Base-by-base conservation (phyloP, 1,284 basidiomycete species). In the Garcileccinum viscosum region DNA sequence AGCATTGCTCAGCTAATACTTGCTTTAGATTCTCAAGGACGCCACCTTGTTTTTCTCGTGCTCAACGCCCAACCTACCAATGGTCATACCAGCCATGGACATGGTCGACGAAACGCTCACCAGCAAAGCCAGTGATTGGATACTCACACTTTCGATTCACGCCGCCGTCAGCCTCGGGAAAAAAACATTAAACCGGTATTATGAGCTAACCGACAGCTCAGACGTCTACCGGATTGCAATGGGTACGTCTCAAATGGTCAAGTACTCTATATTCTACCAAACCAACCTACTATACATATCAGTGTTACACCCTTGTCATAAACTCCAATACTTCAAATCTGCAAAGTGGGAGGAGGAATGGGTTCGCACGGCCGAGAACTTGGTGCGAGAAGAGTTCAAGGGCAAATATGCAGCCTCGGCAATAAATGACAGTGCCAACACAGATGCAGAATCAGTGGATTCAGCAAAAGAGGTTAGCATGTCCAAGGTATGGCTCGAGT, bases 81-180 rank as follows among this genome's bases (percentile, higher is more conserved):
- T 38, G 15, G 74, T 81, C 6, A 80, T 81, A 53, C 76, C 75
- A 14, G 73, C 74, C 30, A 77, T 81, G 75, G 77, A 80, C 60
- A 61, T n/a, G n/a, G n/a, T n/a, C n/a, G n/a, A n/a, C n/a, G n/a
- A n/a, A n/a, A n/a, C n/a, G n/a, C n/a, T n/a, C n/a, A n/a, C n/a
- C n/a, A n/a, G n/a, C n/a, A n/a, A n/a, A n/a, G n/a, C n/a, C n/a
- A n/a, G n/a, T n/a, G n/a, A n/a, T n/a, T n/a, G n/a, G n/a, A n/a
- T n/a, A n/a, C n/a, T n/a, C n/a, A n/a, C n/a, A n/a, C n/a, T n/a
- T n/a, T n/a, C n/a, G n/a, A n/a, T n/a, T 68, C 65, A 24, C 65
- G 64, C 71, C 12, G 77, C 79, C 0, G 64, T 78, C 7, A 50
- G 44, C 0, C 63, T 76, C 32, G 74, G 73, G 7, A 76, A 74